Base-by-base conservation (phyloP, 2,329 filamentous ascomycete species). In the Fusarium austroafricanum region DNA sequence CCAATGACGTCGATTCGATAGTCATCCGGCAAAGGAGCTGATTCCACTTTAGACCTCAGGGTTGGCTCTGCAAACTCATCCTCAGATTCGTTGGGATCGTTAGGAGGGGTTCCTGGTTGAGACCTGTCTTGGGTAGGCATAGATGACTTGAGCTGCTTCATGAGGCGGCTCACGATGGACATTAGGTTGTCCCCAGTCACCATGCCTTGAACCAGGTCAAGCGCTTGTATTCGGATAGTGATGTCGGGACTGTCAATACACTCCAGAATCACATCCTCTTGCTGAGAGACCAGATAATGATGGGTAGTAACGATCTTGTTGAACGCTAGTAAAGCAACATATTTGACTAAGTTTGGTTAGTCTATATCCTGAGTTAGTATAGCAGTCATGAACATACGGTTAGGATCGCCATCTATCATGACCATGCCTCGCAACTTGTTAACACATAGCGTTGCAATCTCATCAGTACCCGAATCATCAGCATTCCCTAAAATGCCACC, bases 161-260 rank as follows among this genome's bases (percentile, higher is more conserved):
- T 91, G 43, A 99, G 81, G 23, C 94, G 90, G 70, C 94, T 90
- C 23, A 99, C 93, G 51, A 98, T 92, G 2, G 88, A 87, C 59
- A 93, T 87, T 6, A 99, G 79, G 67, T 95, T 97, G 55, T 97
- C 94, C 65, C 87, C 89, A 71, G 90, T 95, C 62, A 98, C 94
- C 93, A 99, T 97, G 35, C 93, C 93, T 53, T 95, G 92, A 2
- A 96, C 94, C 23, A 99, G 85, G 71, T 98, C 94, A 35, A 99
- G 83, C 7, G 96, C 94, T 76, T 97, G 92, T 78, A 97, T 90
- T 64, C 96, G 91, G 75, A 99, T 99, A 6, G 94, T 97, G 62
- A 99, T 96, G 74, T 99, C 96, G 1, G 92, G 86, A 77, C 97
- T 97, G 77, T 98, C 96, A 72, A 99, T 93, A 76, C 96, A 99